phyloP scores from a whole-genome alignment of 2,329 filamentous ascomycete species.

The Orbilia brochopaga region DNA sequence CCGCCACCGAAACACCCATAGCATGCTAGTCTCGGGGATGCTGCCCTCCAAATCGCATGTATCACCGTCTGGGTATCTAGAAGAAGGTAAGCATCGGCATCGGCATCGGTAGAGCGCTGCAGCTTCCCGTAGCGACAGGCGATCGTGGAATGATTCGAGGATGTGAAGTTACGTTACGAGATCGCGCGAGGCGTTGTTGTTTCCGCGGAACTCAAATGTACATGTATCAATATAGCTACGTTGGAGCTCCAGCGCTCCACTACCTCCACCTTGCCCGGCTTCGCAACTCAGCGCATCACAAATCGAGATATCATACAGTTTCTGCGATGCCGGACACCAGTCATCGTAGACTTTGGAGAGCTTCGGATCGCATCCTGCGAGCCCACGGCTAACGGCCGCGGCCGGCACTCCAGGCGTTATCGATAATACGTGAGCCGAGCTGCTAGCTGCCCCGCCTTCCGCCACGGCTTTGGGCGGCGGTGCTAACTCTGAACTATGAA shows the following conservation, averaged over 20 bases:
- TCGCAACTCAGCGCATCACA: too few species aligned
- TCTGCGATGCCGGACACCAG: neutral
- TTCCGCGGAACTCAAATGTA: neutral
- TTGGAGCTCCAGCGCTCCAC: too few species aligned
- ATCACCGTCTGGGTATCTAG: neutral
- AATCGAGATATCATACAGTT: neutral
- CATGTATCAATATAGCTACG: too few species aligned
- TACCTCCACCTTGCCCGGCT: too few species aligned
- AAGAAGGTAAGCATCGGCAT: neutral
- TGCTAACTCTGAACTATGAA: too few species aligned
- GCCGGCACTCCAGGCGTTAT: slow-evolving; percentile 3
- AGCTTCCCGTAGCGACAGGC: slow-evolving; percentile 18
- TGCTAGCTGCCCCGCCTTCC: slow-evolving; percentile 3
- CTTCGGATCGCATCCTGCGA: neutral
- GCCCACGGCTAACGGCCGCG: neutral
- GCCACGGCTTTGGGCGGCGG: too few species aligned
- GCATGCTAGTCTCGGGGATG: too few species aligned
- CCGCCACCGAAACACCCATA: neutral
- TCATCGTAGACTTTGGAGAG: neutral
- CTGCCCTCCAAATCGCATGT: too few species aligned
- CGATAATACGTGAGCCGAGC: slow-evolving; percentile 10
- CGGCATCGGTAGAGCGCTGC: slow-evolving; percentile 3
- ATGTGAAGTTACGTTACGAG: neutral
- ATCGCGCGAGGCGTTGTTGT: neutral
- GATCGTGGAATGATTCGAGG: neutral